Conservation (phyloP, 176 grass and related monocot species). For the Oryza officinalis region DNA sequence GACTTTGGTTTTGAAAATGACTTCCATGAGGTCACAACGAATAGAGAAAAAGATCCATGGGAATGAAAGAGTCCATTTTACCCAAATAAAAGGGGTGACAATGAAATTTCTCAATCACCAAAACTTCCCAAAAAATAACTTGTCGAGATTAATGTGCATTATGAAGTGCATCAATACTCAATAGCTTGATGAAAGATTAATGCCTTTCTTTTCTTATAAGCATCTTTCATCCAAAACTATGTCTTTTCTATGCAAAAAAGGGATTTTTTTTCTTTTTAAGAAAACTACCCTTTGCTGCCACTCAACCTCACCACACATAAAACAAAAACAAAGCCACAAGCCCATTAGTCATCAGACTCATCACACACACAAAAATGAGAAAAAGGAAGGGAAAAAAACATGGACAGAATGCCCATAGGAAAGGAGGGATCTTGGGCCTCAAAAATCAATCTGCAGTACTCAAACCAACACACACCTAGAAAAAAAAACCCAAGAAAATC, state of each 20-base stretch:
- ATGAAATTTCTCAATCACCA: too few relatives aligned
- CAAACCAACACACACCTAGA: background rate
- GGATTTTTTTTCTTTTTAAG: too few relatives aligned
- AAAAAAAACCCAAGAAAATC: background rate
- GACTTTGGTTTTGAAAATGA: too few relatives aligned
- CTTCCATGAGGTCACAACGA: too few relatives aligned
- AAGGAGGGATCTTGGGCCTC: constrained; percentile 10
- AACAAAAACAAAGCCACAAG: background rate
- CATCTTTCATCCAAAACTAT: too few relatives aligned
- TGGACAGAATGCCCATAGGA: too few relatives aligned
- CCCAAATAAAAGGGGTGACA: too few relatives aligned
- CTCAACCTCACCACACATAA: background rate
- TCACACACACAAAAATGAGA: background rate
- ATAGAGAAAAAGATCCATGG: too few relatives aligned
- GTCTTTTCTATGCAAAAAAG: too few relatives aligned
- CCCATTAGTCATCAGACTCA: background rate
- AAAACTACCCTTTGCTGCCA: too few relatives aligned
- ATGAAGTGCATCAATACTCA: background rate
- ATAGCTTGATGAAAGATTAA: background rate
- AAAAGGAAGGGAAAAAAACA: too few relatives aligned
- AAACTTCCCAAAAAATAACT: background rate
- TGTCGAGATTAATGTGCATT: background rate
- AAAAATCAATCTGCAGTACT: background rate
- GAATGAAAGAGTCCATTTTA: too few relatives aligned
- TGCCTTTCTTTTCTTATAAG: background rate